A percentile compares a stretch with the other conserved stretches of the same genome.
Evolutionary conservation across 345 rosid species (phyloP).

Genomic region (Lumnitzera littorea): DNA sequence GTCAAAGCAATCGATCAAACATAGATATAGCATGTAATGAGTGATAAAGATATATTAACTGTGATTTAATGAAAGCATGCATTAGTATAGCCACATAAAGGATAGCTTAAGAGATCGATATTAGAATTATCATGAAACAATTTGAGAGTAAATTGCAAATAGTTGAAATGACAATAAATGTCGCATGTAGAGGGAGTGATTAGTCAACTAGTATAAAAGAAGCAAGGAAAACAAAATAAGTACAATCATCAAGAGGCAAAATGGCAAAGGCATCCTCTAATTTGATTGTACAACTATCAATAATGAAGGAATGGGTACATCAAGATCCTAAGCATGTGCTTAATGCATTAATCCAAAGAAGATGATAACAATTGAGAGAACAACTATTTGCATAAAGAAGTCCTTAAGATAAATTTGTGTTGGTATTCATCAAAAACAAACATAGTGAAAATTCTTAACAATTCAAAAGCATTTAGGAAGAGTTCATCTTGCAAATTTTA

Average conservation of each 20-base stretch:
- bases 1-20: too few species aligned
- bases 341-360: slow-evolving; percentile 82
- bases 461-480: too few species aligned
- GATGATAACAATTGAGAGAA: slow-evolving; percentile 47
- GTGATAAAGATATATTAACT: slow-evolving; percentile 23
- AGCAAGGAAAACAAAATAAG: slow-evolving; percentile 53
- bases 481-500: too few species aligned
- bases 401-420: neutral
- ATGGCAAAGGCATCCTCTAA: slow-evolving; percentile 70
- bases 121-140: slow-evolving; percentile 47
- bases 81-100: slow-evolving; percentile 60
- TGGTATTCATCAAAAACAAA: too few species aligned
- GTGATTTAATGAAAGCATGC: slow-evolving; percentile 56
- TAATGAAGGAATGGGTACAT: slow-evolving; percentile 62
- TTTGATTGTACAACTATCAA: slow-evolving; percentile 70
- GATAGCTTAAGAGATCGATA: slow-evolving; percentile 50
- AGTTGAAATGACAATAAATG: slow-evolving; percentile 52
- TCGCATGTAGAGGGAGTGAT: slow-evolving; percentile 61
- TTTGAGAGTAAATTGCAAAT: slow-evolving; percentile 73
- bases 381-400: slow-evolving; percentile 50
- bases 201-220: slow-evolving; percentile 54
- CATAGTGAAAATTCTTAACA: too few species aligned
- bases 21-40: too few species aligned
- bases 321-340: slow-evolving; percentile 60
- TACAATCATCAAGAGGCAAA: slow-evolving; percentile 41